These are phyloP conservation scores for Gaeumannomyces sp. DNA, from an alignment of 2,329 filamentous ascomycete genomes.

Conservation along the genomic window DNA sequence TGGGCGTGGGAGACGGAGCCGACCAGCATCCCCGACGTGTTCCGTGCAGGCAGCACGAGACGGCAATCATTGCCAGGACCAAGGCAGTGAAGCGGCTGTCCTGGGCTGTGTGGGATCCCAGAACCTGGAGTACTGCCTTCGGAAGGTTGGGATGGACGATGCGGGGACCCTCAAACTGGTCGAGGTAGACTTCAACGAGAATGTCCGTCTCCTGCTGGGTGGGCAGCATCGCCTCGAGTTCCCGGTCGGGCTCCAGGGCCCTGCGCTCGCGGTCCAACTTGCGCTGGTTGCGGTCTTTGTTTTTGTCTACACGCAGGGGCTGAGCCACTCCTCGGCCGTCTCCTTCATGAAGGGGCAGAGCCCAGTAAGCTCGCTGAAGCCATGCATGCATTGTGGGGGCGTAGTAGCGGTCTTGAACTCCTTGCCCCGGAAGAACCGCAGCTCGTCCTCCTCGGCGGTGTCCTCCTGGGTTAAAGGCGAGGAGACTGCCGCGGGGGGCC, in stretches of 20 bases:
- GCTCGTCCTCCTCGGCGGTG: slow-evolving; percentile 42
- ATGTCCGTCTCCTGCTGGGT: slow-evolving; percentile 26
- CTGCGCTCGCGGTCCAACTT: slow-evolving; percentile 45
- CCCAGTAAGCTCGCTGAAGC: slow-evolving; percentile 53
- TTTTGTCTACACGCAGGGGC: slow-evolving; percentile 46
- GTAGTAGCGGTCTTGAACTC: slow-evolving; percentile 56
- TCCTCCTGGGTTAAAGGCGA: slow-evolving; percentile 22
- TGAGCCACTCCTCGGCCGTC: slow-evolving; percentile 55
- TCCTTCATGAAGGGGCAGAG: slow-evolving; percentile 57
- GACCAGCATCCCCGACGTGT: slow-evolving; percentile 46
- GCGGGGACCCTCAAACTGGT: slow-evolving; percentile 30
- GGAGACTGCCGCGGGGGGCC: slow-evolving; percentile 15
- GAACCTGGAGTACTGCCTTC: slow-evolving; percentile 47
- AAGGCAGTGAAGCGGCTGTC: slow-evolving; percentile 50
- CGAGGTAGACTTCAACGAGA: slow-evolving; percentile 29
- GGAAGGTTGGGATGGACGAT: slow-evolving; percentile 54
- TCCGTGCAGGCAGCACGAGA: slow-evolving; percentile 53
- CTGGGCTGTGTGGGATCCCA: slow-evolving; percentile 42
- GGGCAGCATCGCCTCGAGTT: slow-evolving; percentile 42
- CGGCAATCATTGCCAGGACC: slow-evolving; percentile 53
- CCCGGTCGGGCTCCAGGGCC: slow-evolving; percentile 40
- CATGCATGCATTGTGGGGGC: slow-evolving; percentile 54
- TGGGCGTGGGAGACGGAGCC: slow-evolving; percentile 53
- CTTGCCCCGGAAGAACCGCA: slow-evolving; percentile 52
- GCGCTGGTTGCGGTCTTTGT: slow-evolving; percentile 48